Base-by-base conservation (phyloP, 106 monocot species). In the Amphibolis antarctica region DNA sequence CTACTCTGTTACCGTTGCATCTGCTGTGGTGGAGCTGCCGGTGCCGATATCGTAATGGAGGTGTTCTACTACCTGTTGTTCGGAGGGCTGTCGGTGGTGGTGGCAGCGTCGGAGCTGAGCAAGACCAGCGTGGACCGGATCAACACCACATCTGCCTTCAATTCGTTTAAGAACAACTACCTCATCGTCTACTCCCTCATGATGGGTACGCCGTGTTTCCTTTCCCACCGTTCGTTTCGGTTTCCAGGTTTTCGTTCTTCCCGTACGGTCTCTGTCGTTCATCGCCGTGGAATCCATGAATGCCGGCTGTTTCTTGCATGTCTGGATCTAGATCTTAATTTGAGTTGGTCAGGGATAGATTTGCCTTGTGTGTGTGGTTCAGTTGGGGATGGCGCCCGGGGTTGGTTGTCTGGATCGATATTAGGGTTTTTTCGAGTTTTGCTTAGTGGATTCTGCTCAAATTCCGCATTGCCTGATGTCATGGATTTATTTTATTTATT, bases 151-250 rank as follows among this genome's bases (percentile, higher is more conserved):
- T 49, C 90, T 31, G 78, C 81, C 65, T 98, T 98, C 84, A 87
- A 63, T 66, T 76, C 96, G 69, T 98, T 98, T 84, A 90, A 87
- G 82, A 98, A 85, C 80, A 90, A 98, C 75, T 90, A 90, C 78
- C 82, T 96, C 69, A 45, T 96, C 69, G 89, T 96, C 71, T 96
- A 90, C 79, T 87, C 89, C 66, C 96, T 96, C 68, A 90, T 90
- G 86, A 96, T 96, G 96, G 81, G 96, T 96, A 18, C 46, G 73
- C 46, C 56, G 36, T 2, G 7, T 36, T 36, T 36, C 36, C 36
- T 36, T 55, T 20, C 53, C n/a, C 0, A 15, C 5, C 12, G 14
- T n/a, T n/a, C n/a, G n/a, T n/a, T n/a, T n/a, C n/a, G n/a, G n/a
- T n/a, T n/a, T n/a, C n/a, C n/a, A n/a, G n/a, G n/a, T n/a, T n/a